A percentile compares a stretch with the other conserved stretches of the same genome.
These are phyloP conservation scores for Tuber melanosporum DNA, from an alignment of 495 filamentous ascomycete genomes.

Conservation along the genomic window DNA sequence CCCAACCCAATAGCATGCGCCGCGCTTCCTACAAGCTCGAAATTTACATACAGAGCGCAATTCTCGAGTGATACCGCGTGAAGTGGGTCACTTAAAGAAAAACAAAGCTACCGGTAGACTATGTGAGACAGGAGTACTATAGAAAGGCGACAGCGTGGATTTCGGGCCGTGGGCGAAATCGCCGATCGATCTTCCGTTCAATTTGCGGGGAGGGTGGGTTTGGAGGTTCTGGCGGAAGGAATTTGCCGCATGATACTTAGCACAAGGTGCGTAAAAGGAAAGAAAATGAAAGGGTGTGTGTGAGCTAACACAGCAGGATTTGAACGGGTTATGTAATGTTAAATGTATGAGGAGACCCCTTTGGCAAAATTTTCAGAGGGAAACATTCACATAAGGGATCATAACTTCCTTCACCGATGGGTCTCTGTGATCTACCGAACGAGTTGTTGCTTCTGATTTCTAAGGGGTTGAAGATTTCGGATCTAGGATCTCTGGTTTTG, in stretches of 20 bases:
- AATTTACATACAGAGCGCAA: background rate
- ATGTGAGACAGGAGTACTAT: background rate
- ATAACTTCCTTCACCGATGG: background rate
- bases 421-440: background rate
- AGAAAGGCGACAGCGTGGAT: background rate
- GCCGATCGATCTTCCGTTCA: background rate
- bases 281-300: background rate
- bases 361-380: background rate
- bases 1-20: too few species aligned
- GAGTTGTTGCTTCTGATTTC: background rate
- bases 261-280: background rate
- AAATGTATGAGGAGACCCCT: background rate
- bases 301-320: background rate
- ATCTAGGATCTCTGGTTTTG: background rate
- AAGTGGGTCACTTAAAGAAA: background rate
- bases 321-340: background rate
- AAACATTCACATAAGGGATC: background rate
- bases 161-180: background rate
- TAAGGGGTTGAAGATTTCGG: background rate
- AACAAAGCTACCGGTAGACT: too few species aligned
- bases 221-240: background rate
- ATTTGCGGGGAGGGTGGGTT: background rate
- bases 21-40: too few species aligned
- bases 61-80: background rate
- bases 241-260: background rate